Evolutionary conservation across 257 asterid genomes (phyloP).

Genomic region (Solanum lycopersicoides): DNA sequence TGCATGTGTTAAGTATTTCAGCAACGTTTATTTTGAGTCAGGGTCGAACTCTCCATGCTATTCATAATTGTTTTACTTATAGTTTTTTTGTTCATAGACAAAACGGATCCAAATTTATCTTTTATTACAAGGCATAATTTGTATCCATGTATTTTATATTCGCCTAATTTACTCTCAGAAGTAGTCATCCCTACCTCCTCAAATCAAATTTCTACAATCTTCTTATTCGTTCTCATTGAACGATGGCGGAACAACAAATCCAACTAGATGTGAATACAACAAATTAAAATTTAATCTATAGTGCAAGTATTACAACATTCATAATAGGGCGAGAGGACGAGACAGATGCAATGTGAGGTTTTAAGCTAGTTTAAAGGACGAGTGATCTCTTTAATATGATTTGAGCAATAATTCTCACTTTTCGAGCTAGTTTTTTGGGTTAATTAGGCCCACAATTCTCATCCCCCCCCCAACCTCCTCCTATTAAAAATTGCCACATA

Average conservation of each 20-base stretch:
- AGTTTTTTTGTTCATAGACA: neutral
- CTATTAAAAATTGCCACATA: neutral
- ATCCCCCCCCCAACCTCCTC: no score
- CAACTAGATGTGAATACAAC: neutral
- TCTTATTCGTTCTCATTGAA: neutral
- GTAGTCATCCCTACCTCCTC: neutral
- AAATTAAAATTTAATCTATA: neutral
- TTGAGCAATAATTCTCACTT: neutral
- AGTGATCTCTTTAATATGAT: neutral
- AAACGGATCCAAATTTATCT: neutral
- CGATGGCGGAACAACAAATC: no score
- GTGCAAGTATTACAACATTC: neutral
- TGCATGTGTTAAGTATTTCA: neutral
- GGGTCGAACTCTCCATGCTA: neutral
- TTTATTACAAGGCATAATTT: neutral
- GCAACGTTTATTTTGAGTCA: neutral
- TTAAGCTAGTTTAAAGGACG: neutral
- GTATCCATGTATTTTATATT: neutral
- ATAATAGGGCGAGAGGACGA: neutral
- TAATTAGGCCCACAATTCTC: neutral
- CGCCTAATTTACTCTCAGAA: no score
- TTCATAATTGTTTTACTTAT: neutral
- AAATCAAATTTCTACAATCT: no score
- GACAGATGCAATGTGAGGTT: neutral
- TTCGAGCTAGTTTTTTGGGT: neutral